Evolutionary conservation across 345 rosid genomes (phyloP), one percentile per base, ranked within the genome.

Genomic region (Eucalyptus sideroxylon): DNA sequence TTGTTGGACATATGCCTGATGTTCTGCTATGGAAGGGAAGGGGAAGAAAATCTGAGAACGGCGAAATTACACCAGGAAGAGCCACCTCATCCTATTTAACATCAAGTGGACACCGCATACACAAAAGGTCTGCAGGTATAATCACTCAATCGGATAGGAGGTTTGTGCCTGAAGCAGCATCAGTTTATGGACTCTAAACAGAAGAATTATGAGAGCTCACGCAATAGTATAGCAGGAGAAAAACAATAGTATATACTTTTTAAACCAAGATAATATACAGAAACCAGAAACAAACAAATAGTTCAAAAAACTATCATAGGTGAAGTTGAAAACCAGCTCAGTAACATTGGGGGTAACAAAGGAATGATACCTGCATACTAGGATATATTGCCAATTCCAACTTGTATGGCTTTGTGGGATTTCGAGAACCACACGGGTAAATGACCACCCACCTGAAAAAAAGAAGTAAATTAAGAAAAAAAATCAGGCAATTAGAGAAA

Each of bases 311-410:
- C 85, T 21, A 40, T 40, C 85, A 77, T 21, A 21, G 27, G 27
- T 40, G 30, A 40, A 77, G 47, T 77, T 21, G 47, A 40, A 37
- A 37, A 34, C 82, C 45, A 72, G 11, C 44, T 72, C 2, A 1
- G 85, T 40, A 77, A 40, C 47, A 77, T 77, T 40, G 24, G 42
- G 42, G 47, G 47, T 77, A 77, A 56, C 49, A 40, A 82, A 49
- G 45, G 27, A 49, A 56, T 40, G 31, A 37, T 93, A 98, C 99
- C 98, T 94, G 98, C 87, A 92, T 50, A 91, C 92, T 94, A 87
- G 95, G 87, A 92, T 97, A 98, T 89, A 97, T 95, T 88, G 96
- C 99, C 56, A 98, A 92, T 93, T 96, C 98, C 94, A 98, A 93
- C 94, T 96, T 98, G 93, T 93, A 96, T 90, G 99, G 98, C 91